Evolutionary conservation across 139 green algal species (phyloP).

Genomic region (Chlamydomonas sp.): DNA sequence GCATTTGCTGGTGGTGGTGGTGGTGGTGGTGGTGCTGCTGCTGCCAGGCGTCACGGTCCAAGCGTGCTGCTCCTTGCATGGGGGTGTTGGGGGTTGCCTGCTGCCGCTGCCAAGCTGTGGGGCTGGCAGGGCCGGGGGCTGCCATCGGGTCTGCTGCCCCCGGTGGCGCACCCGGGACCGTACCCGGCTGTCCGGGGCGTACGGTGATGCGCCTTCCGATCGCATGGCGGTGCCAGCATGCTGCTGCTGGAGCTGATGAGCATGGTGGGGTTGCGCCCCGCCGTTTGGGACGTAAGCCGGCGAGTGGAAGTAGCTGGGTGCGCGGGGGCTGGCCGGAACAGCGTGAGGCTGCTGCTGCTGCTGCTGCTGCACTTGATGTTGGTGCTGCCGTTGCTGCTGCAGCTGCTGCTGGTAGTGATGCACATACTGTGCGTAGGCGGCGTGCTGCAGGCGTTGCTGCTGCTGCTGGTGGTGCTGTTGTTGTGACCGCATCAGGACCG

Average conservation of each 20-base stretch:
- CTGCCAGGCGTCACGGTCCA: not conserved
- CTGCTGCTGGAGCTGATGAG: not conserved
- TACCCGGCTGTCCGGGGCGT: no score
- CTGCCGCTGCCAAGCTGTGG: not conserved
- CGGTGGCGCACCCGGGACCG: no score
- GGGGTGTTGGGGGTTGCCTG: not conserved
- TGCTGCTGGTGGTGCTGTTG: not conserved
- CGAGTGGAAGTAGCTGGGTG: no score
- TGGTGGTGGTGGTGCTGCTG: not conserved
- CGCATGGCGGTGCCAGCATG: no score
- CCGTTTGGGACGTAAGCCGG: no score
- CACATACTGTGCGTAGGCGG: not conserved
- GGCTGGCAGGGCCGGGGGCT: no score
- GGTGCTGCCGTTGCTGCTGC: not conserved
- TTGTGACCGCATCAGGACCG: not conserved
- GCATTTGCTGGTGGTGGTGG: not conserved
- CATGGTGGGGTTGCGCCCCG: not conserved
- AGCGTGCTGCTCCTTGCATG: no score
- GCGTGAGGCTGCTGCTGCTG: not conserved
- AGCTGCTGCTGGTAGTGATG: not conserved
- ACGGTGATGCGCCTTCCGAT: no score
- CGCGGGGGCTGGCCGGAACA: no score
- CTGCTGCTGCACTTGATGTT: not conserved
- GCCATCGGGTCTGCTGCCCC: no score
- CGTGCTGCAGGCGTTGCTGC: not conserved